Evolutionary conservation across 768 basidiomycete genomes (phyloP).

Genomic region (Tylopilus intermedius): DNA sequence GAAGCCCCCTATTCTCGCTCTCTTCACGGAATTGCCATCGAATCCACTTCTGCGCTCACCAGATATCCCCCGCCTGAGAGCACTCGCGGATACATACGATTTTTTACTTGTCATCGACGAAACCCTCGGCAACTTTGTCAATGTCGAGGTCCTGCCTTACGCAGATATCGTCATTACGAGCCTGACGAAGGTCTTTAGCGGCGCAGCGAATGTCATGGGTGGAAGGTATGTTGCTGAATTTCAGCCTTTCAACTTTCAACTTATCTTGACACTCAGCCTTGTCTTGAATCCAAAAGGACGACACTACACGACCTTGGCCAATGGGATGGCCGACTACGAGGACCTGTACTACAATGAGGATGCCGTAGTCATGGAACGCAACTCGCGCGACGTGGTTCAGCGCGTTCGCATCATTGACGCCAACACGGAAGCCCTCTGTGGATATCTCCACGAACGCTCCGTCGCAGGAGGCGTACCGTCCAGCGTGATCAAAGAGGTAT

Average conservation of each 20-base stretch:
- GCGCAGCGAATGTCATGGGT: conserved; percentile 94
- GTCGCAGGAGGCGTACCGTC: conserved; percentile 32
- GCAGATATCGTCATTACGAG: conserved; percentile 90
- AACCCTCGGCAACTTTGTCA: conserved; percentile 90
- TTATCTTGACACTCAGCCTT: conserved; percentile 47
- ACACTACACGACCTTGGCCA: conserved; percentile 64
- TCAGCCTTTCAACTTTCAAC: background rate
- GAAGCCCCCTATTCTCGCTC: conserved; percentile 62
- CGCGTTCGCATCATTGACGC: conserved; percentile 73
- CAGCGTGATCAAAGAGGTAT: conserved; percentile 75
- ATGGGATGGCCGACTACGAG: conserved; percentile 60
- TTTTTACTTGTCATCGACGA: conserved; percentile 91
- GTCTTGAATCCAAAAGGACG: conserved; percentile 80
- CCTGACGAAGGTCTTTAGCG: conserved; percentile 94
- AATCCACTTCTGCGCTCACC: conserved; percentile 93
- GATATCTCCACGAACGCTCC: conserved; percentile 64
- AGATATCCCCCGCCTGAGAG: conserved; percentile 66
- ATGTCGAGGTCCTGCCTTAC: conserved; percentile 82
- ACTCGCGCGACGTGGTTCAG: conserved; percentile 84
- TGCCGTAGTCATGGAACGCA: conserved; percentile 95
- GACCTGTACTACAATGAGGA: conserved; percentile 89
- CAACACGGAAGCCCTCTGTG: conserved; percentile 80
- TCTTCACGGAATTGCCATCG: conserved; percentile 93
- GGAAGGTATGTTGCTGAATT: conserved; percentile 62
- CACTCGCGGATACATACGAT: conserved; percentile 79